These are phyloP conservation scores for Suillus placidus DNA, from an alignment of 768 basidiomycete genomes.

Conservation along the genomic window DNA sequence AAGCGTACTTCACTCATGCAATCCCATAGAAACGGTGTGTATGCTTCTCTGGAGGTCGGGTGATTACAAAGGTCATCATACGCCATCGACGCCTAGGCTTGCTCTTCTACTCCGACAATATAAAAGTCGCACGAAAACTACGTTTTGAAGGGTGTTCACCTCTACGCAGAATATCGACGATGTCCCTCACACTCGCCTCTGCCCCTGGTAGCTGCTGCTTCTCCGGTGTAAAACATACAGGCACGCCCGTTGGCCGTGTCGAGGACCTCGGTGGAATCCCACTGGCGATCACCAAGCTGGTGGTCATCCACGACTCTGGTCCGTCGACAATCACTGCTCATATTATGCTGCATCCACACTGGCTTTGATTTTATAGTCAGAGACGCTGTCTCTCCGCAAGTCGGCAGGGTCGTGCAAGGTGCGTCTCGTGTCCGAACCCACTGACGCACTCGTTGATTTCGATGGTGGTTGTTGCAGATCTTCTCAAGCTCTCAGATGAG, in stretches of 20 bases:
- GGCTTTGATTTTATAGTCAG: constrained; percentile 50
- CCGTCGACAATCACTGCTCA: constrained; percentile 26
- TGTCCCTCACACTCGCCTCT: constrained; percentile 37
- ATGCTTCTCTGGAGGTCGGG: neutral
- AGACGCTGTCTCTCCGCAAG: constrained; percentile 38
- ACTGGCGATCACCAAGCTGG: constrained; percentile 77
- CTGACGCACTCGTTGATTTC: neutral
- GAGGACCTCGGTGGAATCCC: constrained; percentile 46
- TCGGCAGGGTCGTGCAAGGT: constrained; percentile 72
- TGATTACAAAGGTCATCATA: neutral
- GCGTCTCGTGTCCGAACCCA: constrained; percentile 12
- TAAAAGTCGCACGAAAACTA: neutral
- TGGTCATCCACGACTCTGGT: constrained; percentile 66
- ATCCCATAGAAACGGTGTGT: constrained; percentile 44
- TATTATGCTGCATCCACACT: neutral
- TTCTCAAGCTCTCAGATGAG: neutral
- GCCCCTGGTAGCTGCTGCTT: constrained; percentile 50
- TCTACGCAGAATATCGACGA: neutral
- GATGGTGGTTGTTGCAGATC: neutral
- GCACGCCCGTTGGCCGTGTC: constrained; percentile 44
- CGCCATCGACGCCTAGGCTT: neutral
- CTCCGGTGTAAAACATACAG: constrained; percentile 50
- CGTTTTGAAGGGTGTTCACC: neutral
- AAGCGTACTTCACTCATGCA: neutral
- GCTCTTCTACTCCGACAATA: neutral